Conservation (phyloP, 2,329 filamentous ascomycete genomes). For the Pseudovirgaria hyperparasitica region DNA sequence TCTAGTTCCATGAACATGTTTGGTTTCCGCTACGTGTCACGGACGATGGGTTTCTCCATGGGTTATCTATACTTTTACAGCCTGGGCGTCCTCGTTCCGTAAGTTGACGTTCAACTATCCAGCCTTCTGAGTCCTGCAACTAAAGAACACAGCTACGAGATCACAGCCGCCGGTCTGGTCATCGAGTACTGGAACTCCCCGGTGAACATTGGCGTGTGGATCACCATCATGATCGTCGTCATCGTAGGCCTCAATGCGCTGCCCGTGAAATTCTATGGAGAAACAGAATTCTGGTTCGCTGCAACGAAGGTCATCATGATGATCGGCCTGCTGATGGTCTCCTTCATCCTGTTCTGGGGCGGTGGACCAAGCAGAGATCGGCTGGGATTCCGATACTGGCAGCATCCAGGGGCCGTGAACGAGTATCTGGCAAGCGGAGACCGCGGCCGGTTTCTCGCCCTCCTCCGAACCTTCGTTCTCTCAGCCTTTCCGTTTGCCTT, state of each 20-base stretch:
- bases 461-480: constrained; percentile 38
- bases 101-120: too few species aligned
- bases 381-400: constrained; percentile 40
- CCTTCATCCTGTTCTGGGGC: constrained; percentile 44
- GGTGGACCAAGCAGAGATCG: constrained; percentile 39
- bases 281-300: constrained; percentile 43
- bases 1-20: constrained; percentile 36
- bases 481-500: constrained; percentile 43
- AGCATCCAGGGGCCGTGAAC: constrained; percentile 35
- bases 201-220: constrained; percentile 28
- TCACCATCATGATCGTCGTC: constrained; percentile 23
- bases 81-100: constrained; percentile 6
- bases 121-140: too few species aligned
- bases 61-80: constrained; percentile 28
- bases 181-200: constrained; percentile 27
- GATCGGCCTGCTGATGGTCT: constrained; percentile 37
- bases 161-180: constrained; percentile 23
- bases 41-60: constrained; percentile 31
- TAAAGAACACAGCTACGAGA: constrained; percentile 27
- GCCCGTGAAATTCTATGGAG: constrained; percentile 38
- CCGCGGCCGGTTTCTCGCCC: constrained; percentile 37
- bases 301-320: constrained; percentile 39
- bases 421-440: constrained; percentile 33
- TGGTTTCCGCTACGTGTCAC: constrained; percentile 32
- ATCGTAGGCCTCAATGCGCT: constrained; percentile 34